These are phyloP conservation scores for Gossypium gossypioides DNA, from an alignment of 441 rosid species.

Conservation along the genomic window DNA sequence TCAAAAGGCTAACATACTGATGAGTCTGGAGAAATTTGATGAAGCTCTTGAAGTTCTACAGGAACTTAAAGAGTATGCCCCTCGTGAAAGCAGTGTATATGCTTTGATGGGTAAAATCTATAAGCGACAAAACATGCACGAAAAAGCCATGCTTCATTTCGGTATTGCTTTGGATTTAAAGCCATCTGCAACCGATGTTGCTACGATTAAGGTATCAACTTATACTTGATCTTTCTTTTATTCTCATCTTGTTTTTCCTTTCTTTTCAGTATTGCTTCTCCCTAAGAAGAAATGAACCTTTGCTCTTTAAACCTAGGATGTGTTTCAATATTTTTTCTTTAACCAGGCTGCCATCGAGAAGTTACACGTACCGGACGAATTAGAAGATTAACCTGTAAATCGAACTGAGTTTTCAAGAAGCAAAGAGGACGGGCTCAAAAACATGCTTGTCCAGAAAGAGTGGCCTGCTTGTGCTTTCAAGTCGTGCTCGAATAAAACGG, in stretches of 20 bases:
- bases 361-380: conserved; percentile 56
- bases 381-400: conserved; percentile 19
- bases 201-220: conserved; percentile 64
- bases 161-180: no score
- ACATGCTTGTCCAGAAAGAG: no score
- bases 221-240: background rate
- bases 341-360: conserved; percentile 68
- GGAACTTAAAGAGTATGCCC: no score
- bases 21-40: no score
- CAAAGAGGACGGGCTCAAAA: no score
- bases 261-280: background rate
- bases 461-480: conserved; percentile 32
- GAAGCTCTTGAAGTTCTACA: no score
- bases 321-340: background rate
- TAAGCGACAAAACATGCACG: no score
- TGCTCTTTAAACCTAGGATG: background rate
- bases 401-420: no score
- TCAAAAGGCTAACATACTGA: no score
- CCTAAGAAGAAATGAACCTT: background rate
- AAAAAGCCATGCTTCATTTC: no score
- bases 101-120: no score
- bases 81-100: no score
- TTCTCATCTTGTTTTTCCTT: background rate
- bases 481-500: conserved; percentile 8
- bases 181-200: conserved; percentile 67